phyloP scores from a whole-genome alignment of 1,284 basidiomycete genomes.

The Rhodotorula sp. region DNA sequence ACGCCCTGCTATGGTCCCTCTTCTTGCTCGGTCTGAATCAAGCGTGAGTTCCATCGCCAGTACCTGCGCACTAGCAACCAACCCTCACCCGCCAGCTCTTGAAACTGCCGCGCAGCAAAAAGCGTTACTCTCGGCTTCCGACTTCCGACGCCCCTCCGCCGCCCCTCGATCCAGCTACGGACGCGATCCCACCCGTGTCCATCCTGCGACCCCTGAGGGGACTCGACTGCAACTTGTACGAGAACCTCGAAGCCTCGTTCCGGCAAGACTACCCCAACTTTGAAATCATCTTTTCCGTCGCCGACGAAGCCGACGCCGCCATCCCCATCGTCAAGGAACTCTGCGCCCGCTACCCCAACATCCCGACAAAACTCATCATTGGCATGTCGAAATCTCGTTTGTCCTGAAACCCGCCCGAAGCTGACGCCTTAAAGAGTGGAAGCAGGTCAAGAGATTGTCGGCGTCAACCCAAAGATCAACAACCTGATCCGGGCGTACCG shows the following conservation, averaged over 20 bases:
- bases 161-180: slow-evolving; percentile 48
- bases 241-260: slow-evolving; percentile 88
- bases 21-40: slow-evolving; percentile 70
- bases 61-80: fast-evolving
- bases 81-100: background rate
- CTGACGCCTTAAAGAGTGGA: no score
- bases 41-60: slow-evolving; percentile 62
- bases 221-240: slow-evolving; percentile 85
- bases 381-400: slow-evolving; percentile 56
- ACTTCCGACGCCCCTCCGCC: slow-evolving; percentile 62
- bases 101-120: slow-evolving; percentile 57
- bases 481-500: slow-evolving; percentile 84
- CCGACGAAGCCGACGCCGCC: slow-evolving; percentile 76
- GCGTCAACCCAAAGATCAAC: slow-evolving; percentile 97
- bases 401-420: slow-evolving; percentile 2
- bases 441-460: slow-evolving; percentile 57
- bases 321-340: slow-evolving; percentile 72
- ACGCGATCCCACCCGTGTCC: slow-evolving; percentile 73
- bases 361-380: slow-evolving; percentile 68
- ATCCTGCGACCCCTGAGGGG: slow-evolving; percentile 89
- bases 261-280: slow-evolving; percentile 66
- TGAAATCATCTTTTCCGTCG: slow-evolving; percentile 83
- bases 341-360: slow-evolving; percentile 68
- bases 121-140: slow-evolving; percentile 62
- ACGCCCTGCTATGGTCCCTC: slow-evolving; percentile 67